phyloP scores from a whole-genome alignment of 2,329 filamentous ascomycete species.

The Exserohilum turcica region DNA sequence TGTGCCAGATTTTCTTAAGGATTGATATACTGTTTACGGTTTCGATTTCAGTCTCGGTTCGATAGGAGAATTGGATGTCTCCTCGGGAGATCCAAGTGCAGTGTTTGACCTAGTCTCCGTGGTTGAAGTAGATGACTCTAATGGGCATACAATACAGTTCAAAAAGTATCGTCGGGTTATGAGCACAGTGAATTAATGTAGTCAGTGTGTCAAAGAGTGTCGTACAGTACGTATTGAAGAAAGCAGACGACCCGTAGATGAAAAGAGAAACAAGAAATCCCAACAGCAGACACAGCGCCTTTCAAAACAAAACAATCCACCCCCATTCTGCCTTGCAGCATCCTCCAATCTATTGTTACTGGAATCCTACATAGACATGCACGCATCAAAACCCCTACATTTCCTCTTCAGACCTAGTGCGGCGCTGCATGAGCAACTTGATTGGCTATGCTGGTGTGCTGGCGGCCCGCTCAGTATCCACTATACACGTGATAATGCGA shows the following conservation, averaged over 20 bases:
- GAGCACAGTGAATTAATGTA: no score
- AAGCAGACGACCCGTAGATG: not conserved
- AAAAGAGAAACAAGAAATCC: not conserved
- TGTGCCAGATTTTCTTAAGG: not conserved
- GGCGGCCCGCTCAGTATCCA: not conserved
- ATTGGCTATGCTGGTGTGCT: slow-evolving; percentile 8
- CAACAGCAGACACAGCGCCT: not conserved
- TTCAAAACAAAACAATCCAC: not conserved
- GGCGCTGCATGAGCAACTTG: not conserved
- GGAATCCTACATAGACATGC: not conserved
- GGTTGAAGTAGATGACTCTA: no score
- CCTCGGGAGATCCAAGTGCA: no score
- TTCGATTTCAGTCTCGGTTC: no score
- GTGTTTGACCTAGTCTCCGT: no score
- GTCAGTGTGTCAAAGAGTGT: not conserved
- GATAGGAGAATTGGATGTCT: no score
- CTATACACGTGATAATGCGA: slow-evolving; percentile 13
- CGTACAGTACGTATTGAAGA: not conserved
- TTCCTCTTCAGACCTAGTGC: slow-evolving; percentile 18
- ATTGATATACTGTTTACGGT: no score
- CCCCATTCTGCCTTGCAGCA: not conserved
- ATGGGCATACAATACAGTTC: no score
- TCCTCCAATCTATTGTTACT: not conserved
- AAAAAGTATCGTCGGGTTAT: no score
- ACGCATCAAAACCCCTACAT: slow-evolving; percentile 17